Base-by-base conservation (phyloP, 2,329 filamentous ascomycete species). In the Helminthosporium solani region DNA sequence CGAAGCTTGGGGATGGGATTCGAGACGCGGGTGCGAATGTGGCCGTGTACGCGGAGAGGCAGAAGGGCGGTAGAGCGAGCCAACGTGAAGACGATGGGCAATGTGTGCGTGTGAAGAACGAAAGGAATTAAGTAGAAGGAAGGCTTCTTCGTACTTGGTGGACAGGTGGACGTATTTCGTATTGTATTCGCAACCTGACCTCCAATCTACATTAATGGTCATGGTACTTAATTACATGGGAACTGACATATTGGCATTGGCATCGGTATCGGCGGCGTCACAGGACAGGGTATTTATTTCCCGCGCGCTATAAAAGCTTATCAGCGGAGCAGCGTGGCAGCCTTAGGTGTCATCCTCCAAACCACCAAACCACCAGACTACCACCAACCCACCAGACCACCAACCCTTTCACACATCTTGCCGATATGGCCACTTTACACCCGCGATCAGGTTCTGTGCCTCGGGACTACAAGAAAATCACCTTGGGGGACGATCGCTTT, bases 11-110 rank as follows among this genome's bases (percentile, higher is more conserved):
- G 44, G 40, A 39, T 16, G 15, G 40, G 45, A 19, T 37, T 33
- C 15, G 43, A 36, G 31, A 49, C n/a, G 30, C 37, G 38, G 33
- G 49, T 40, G 35, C 42, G 56, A 28, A 50, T 16, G 30, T 35
- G 38, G 33, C 47, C 36, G 35, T 45, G 56, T 30, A 47, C 39
- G 46, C 54, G 47, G 47, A 50, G 31, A 30, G 45, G 42, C 7
- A 48, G 16, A 8, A 31, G 15, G 16, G 34, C 34, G 33, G 15
- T 16, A 27, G 21, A 20, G 23, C 35, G 20, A 27, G 42, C 35
- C 30, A 40, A 19, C 16, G 35, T 34, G 35, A 27, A 15, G 34
- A 9, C 6, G 21, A 15, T 15, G 23, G 37, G 19, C 8, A 3
- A 7, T 41, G 12, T 25, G 6, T 19, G 14, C 11, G 18, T 16